Evolutionary conservation across 2,329 filamentous ascomycete species (phyloP), one percentile per base, ranked within the genome.

Genomic region (Berkeleyomyces basicola): DNA sequence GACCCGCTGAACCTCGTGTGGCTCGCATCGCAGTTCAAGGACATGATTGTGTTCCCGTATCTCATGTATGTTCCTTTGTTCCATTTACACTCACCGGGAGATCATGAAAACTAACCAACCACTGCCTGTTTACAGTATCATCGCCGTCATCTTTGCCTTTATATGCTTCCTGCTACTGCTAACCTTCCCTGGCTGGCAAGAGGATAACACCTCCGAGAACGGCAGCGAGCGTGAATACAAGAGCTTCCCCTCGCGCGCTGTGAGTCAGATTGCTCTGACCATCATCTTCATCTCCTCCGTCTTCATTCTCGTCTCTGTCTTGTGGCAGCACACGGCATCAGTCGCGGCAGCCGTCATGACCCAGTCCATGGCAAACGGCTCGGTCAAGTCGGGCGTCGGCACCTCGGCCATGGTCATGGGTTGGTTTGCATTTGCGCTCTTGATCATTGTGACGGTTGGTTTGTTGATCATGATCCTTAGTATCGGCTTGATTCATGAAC

Each of bases 21-120:
- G 93, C 83, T 99, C 62, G 92, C 93, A 33, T 86, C 87, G 68
- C 95, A 95, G 67, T 99, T 99, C 77, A 97, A 97, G 74, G 90
- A 97, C 74, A 92, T 91, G 75, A 93, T 99, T 72, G 92, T 99
- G 53, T 99, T 99, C 72, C 93, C 93, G 7, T 99, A 97, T 71
- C 77, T 99, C 23, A 86, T 99, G 87, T 93, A 74, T 78, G 88
- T 78, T 14, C 23, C 36, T 4, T 4, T 10, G 43, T 6, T 5
- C 7, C 42, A 9, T n/a, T 40, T 39, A 31, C 23, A 36, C 11
- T 36, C 4, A 10, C 16, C 16, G 16, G 31, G 31, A 51, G 11
- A 36, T 10, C 5, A 31, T 23, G 23, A 23, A 23, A 23, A 23
- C 23, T 23, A 47, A 31, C 55, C 11, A 59, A 10, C 5, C 2